Percentiles rank a stretch among this genome's conserved stretches.
Conservation (phyloP, 1,139 yeast genomes). For the Lodderomyces theae region DNA sequence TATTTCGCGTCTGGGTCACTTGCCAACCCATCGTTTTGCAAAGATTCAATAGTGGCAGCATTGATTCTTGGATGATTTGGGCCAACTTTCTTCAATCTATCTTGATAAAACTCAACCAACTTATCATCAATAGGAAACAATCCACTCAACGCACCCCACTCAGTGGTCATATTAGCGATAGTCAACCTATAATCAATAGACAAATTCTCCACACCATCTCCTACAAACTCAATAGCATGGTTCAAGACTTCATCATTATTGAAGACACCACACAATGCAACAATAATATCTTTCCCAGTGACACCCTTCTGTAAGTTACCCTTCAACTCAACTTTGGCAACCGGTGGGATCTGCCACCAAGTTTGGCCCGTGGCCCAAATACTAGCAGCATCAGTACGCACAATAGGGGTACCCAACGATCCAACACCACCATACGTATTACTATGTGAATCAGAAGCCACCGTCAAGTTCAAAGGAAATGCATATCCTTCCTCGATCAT, state of each 20-base stretch:
- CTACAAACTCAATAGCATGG: conserved; percentile 95
- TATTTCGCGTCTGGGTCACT: conserved; percentile 80
- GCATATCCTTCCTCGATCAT: conserved; percentile 99
- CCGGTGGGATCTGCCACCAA: conserved; percentile 99
- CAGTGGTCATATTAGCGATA: conserved; percentile 98
- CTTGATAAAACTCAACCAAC: conserved; percentile 72
- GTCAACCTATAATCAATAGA: conserved; percentile 91
- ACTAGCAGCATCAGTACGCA: conserved; percentile 97
- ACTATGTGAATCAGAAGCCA: conserved; percentile 96
- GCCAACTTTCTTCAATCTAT: conserved; percentile 63
- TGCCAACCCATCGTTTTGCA: conserved; percentile 42
- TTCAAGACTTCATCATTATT: conserved; percentile 95
- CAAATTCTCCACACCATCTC: conserved; percentile 73
- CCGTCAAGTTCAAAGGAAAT: conserved; percentile 88
- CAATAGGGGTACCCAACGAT: conserved; percentile 93
- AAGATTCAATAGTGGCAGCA: conserved; percentile 48
- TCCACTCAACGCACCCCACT: conserved; percentile 99
- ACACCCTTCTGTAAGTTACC: conserved; percentile 84
- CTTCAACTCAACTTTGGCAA: conserved; percentile 84
- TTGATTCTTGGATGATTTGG: conserved; percentile 87
- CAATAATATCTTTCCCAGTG: conserved; percentile 95
- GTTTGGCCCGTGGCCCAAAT: conserved; percentile 99
- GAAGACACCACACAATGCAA: conserved; percentile 91
- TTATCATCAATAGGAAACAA: conserved; percentile 88
- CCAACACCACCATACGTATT: conserved; percentile 98